Percentiles rank a stretch among this genome's conserved stretches.
Evolutionary conservation across 495 filamentous ascomycete genomes (phyloP).

Genomic region (Lasiosphaeria hispida): DNA sequence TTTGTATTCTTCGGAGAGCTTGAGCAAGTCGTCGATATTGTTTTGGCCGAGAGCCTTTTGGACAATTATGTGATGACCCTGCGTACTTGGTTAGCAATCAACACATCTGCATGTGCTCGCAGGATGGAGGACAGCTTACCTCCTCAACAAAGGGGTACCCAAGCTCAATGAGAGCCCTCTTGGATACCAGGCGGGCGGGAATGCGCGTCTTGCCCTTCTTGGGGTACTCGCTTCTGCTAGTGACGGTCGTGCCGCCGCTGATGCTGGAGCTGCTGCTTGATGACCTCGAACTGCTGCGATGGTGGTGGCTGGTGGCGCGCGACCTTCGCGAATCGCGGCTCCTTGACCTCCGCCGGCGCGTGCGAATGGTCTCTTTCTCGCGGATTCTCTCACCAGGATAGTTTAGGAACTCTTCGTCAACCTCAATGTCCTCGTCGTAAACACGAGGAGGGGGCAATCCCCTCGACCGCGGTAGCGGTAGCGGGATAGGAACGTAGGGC

Average conservation of each 20-base stretch:
- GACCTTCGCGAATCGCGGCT: slow-evolving; percentile 32
- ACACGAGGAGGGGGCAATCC: slow-evolving; percentile 46
- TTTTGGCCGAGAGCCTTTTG: slow-evolving; percentile 79
- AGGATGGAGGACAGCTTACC: slow-evolving; percentile 43
- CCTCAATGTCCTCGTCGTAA: slow-evolving; percentile 52
- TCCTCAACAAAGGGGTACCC: slow-evolving; percentile 87
- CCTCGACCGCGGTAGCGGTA: slow-evolving; percentile 51
- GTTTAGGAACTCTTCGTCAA: slow-evolving; percentile 66
- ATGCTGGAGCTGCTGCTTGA: slow-evolving; percentile 47
- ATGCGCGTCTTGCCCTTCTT: slow-evolving; percentile 88
- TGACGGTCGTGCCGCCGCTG: slow-evolving; percentile 42
- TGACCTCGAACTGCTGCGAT: slow-evolving; percentile 34
- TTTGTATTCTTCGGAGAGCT: slow-evolving; percentile 71
- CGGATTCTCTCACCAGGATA: slow-evolving; percentile 52
- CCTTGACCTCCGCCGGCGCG: slow-evolving; percentile 30
- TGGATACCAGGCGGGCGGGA: slow-evolving; percentile 70
- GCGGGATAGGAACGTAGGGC: slow-evolving; percentile 51
- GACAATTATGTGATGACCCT: slow-evolving; percentile 78
- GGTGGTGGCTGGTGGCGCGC: slow-evolving; percentile 31
- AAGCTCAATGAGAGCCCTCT: slow-evolving; percentile 73
- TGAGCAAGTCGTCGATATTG: slow-evolving; percentile 85
- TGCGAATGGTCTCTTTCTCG: slow-evolving; percentile 48
- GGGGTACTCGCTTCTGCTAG: slow-evolving; percentile 58
- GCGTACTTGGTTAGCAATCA: slow-evolving; percentile 25
- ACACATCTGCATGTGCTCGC: slow-evolving; percentile 3